Evolutionary conservation across 148 eudicot species (phyloP).

Genomic region (Persicaria maculosa): DNA sequence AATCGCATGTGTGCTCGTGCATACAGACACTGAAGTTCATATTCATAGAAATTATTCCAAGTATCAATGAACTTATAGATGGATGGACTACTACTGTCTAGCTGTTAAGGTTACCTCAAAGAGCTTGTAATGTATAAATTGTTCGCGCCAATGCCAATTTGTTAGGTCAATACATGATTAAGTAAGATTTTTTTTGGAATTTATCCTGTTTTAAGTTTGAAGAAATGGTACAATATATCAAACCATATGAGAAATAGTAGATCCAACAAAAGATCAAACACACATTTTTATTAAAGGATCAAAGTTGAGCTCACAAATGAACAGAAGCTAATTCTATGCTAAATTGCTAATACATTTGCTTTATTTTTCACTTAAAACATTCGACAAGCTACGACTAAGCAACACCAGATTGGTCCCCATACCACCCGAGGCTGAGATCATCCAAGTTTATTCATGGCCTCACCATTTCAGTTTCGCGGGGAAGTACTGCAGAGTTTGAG

Average conservation of each 20-base stretch:
- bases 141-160: too few species aligned
- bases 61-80: too few species aligned
- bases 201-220: not conserved
- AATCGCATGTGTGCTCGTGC: too few species aligned
- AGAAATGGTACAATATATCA: too few species aligned
- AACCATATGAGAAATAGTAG: too few species aligned
- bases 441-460: not conserved
- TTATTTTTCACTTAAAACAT: not conserved
- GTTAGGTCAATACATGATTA: too few species aligned
- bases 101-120: too few species aligned
- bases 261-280: not conserved
- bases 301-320: not conserved
- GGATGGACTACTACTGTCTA: too few species aligned
- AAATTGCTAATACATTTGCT: not conserved
- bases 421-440: not conserved
- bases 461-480: constrained; percentile 15
- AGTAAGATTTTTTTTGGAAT: too few species aligned
- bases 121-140: too few species aligned
- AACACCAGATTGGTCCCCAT: not conserved
- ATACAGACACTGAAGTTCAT: too few species aligned
- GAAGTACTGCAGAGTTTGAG: constrained; percentile 11
- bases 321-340: not conserved
- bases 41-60: too few species aligned
- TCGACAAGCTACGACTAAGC: not conserved
- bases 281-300: not conserved